Evolutionary conservation across 306 rosid genomes (phyloP).

Genomic region (Vigna radiata): DNA sequence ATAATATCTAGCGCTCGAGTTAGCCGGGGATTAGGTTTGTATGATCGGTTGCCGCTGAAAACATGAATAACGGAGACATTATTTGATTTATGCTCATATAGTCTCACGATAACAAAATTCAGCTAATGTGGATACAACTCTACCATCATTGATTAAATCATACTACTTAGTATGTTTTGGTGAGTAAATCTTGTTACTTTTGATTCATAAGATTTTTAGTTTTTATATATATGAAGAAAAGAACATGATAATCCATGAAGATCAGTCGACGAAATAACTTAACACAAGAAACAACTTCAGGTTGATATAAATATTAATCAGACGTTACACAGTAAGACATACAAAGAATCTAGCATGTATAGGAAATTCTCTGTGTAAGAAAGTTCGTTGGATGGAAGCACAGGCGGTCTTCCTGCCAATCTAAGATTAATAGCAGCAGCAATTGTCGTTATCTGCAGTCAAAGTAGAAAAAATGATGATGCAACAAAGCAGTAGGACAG

Average conservation of each 20-base stretch:
- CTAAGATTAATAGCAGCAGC: constrained; percentile 89
- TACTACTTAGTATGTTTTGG: background rate
- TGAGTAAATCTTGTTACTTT: background rate
- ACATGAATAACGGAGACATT: constrained; percentile 18
- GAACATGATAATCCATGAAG: constrained; percentile 15
- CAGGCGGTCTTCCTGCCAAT: constrained; percentile 87
- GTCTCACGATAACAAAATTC: constrained; percentile 8
- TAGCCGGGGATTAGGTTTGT: constrained; percentile 82
- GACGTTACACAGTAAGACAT: constrained; percentile 41
- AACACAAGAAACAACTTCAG: background rate
- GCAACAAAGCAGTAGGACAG: constrained; percentile 5
- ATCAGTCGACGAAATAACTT: background rate
- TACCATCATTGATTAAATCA: constrained; percentile 19
- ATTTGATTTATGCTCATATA: constrained; percentile 5
- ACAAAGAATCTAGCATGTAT: constrained; percentile 95
- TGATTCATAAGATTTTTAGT: background rate
- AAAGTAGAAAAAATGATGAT: constrained; percentile 21
- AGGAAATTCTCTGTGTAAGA: constrained; percentile 86
- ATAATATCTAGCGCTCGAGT: constrained; percentile 85
- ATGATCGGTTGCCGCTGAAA: constrained; percentile 79
- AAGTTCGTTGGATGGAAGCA: constrained; percentile 83
- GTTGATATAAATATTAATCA: constrained; percentile 5
- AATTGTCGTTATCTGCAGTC: constrained; percentile 79
- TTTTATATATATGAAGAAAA: background rate
- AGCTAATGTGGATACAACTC: constrained; percentile 7